phyloP scores from a whole-genome alignment of 768 basidiomycete genomes.

The Lentinula aciculospora region DNA sequence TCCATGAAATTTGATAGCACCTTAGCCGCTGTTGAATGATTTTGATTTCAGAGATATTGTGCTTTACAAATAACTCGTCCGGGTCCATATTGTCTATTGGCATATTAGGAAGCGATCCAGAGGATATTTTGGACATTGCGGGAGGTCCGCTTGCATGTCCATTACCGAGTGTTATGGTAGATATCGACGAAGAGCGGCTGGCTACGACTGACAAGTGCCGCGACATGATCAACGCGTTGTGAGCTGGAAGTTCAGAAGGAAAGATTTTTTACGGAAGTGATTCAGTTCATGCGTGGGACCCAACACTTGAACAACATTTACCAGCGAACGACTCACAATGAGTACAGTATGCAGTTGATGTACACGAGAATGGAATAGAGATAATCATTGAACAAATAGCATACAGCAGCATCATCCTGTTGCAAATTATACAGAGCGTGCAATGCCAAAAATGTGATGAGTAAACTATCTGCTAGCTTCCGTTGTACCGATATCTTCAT shows the following conservation, averaged over 20 bases:
- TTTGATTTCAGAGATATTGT: conserved; percentile 69
- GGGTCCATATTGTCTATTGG: conserved; percentile 40
- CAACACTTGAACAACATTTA: no score
- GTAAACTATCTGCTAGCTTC: conserved; percentile 11
- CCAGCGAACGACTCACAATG: no score
- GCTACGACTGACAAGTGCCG: conserved; percentile 19
- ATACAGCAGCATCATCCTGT: not conserved
- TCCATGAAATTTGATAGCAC: conserved; percentile 27
- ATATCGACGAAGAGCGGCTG: conserved; percentile 9
- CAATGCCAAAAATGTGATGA: not conserved
- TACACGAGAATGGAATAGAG: not conserved
- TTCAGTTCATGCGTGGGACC: no score
- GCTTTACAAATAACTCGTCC: conserved; percentile 69
- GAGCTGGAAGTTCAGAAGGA: not conserved
- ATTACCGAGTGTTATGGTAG: conserved; percentile 14
- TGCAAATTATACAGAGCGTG: conserved; percentile 6
- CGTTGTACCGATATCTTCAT: conserved; percentile 24
- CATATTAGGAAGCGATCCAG: conserved; percentile 4
- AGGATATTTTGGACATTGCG: conserved; percentile 16
- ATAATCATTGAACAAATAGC: not conserved
- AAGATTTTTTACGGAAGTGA: no score
- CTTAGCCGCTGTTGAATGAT: conserved; percentile 60
- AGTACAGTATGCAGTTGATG: no score
- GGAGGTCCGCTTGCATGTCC: conserved; percentile 14
- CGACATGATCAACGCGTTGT: conserved; percentile 1